Evolutionary conservation across 2,329 filamentous ascomycete species (phyloP).

Genomic region (Xylariaceae sp.): DNA sequence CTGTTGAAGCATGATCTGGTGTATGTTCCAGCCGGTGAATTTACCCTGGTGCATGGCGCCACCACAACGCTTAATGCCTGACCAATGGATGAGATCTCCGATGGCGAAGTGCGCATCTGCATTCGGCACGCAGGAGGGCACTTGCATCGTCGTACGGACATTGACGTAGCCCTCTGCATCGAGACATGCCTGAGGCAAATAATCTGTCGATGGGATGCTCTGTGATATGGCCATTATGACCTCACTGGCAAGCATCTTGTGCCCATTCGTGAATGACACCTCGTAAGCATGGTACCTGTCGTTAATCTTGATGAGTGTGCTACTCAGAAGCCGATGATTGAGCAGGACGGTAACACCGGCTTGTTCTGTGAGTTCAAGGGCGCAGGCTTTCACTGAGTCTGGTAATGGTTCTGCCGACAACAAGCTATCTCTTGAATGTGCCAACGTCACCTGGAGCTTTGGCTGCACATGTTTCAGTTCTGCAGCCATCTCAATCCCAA

Average conservation of each 20-base stretch:
- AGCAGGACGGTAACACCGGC: conserved; percentile 63
- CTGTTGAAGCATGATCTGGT: conserved; percentile 54
- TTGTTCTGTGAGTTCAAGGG: conserved; percentile 55
- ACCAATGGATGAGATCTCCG: conserved; percentile 68
- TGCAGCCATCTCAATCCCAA: conserved; percentile 77
- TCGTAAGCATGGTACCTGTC: conserved; percentile 41
- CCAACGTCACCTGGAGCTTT: conserved; percentile 62
- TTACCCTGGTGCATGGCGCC: conserved; percentile 72
- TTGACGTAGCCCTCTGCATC: conserved; percentile 63
- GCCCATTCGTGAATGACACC: conserved; percentile 58
- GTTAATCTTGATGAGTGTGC: conserved; percentile 41
- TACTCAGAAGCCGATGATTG: conserved; percentile 52
- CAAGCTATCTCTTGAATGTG: conserved; percentile 67
- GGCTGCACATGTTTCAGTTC: conserved; percentile 70
- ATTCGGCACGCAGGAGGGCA: conserved; percentile 51
- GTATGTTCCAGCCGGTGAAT: conserved; percentile 61
- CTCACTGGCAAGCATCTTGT: conserved; percentile 56
- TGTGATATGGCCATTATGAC: conserved; percentile 68
- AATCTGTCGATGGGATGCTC: conserved; percentile 57
- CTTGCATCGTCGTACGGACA: conserved; percentile 50
- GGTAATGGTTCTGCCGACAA: conserved; percentile 71
- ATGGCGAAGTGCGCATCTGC: conserved; percentile 60
- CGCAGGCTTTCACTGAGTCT: conserved; percentile 62
- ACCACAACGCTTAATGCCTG: conserved; percentile 76
- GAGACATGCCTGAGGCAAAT: conserved; percentile 56